Evolutionary conservation across 108 stramenopile genomes (phyloP).

Genomic region (Mediolabrus comicus): DNA sequence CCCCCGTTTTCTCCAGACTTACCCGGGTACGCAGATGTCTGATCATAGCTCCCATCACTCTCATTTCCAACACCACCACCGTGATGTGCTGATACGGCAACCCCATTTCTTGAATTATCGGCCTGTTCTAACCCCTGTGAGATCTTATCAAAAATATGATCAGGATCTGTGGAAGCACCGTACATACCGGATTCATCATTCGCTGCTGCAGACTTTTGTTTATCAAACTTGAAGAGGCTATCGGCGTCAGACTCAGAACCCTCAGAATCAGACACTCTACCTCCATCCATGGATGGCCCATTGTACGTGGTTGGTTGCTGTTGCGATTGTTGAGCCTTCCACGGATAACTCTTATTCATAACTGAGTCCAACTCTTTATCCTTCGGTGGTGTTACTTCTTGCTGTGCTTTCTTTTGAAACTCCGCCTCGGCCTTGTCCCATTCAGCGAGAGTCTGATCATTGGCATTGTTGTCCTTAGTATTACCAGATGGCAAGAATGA

Average conservation of each 20-base stretch:
- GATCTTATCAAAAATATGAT: constrained; percentile 34
- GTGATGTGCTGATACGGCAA: no score
- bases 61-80: no score
- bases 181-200: no score
- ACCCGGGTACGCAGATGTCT: neutral
- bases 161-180: constrained; percentile 10
- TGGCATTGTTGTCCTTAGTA: no score
- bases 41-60: constrained; percentile 6
- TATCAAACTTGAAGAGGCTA: constrained; percentile 25
- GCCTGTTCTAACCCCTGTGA: constrained; percentile 31
- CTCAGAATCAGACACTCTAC: neutral
- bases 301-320: neutral
- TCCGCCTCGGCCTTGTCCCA: constrained; percentile 26
- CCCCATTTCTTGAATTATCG: constrained; percentile 23
- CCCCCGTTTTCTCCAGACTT: neutral
- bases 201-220: neutral
- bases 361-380: neutral
- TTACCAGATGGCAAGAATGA: no score
- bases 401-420: neutral
- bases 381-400: neutral
- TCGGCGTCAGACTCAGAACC: constrained; percentile 26
- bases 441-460: constrained; percentile 4
- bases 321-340: neutral
- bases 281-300: no score
- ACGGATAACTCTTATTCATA: constrained; percentile 11